A percentile compares a stretch with the other conserved stretches of the same genome.
Conservation (phyloP, 371 early-diverging fungal species). For the Mortierella sp. region DNA sequence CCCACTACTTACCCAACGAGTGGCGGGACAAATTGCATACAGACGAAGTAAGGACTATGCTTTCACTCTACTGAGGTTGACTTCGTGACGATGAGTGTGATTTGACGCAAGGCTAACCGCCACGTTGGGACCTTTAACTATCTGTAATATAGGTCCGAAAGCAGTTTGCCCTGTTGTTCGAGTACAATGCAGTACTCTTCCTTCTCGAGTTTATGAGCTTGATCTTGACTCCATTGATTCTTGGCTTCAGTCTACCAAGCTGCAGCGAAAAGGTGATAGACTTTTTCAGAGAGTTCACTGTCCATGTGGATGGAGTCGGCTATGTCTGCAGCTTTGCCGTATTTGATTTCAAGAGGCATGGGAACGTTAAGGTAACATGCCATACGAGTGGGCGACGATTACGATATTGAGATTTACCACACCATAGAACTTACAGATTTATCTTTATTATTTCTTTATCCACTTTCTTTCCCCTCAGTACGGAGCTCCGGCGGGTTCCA, state of each 20-base stretch:
- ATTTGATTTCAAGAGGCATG: constrained; percentile 90
- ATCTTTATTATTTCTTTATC: neutral
- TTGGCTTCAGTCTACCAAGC: constrained; percentile 84
- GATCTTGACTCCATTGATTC: constrained; percentile 87
- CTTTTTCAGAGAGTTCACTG: constrained; percentile 94
- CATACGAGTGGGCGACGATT: neutral
- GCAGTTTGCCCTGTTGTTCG: constrained; percentile 86
- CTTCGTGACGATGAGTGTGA: neutral
- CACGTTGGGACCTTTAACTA: neutral
- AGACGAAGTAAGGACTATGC: constrained; percentile 67
- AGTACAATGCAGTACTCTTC: constrained; percentile 84
- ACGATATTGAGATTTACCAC: neutral
- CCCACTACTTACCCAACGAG: constrained; percentile 90
- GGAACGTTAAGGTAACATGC: constrained; percentile 75
- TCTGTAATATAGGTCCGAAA: constrained; percentile 74
- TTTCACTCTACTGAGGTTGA: neutral
- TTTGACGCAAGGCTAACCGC: neutral
- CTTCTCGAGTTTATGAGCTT: constrained; percentile 88
- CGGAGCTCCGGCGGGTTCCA: constrained; percentile 76
- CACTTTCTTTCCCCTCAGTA: constrained; percentile 57
- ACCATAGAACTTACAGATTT: neutral
- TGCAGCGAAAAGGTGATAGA: constrained; percentile 88
- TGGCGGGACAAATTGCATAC: constrained; percentile 92
- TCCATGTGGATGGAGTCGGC: constrained; percentile 91
- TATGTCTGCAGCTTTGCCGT: constrained; percentile 96